These are phyloP conservation scores for Pseudohyphozyma bogoriensis DNA, from an alignment of 768 basidiomycete genomes.

Conservation along the genomic window DNA sequence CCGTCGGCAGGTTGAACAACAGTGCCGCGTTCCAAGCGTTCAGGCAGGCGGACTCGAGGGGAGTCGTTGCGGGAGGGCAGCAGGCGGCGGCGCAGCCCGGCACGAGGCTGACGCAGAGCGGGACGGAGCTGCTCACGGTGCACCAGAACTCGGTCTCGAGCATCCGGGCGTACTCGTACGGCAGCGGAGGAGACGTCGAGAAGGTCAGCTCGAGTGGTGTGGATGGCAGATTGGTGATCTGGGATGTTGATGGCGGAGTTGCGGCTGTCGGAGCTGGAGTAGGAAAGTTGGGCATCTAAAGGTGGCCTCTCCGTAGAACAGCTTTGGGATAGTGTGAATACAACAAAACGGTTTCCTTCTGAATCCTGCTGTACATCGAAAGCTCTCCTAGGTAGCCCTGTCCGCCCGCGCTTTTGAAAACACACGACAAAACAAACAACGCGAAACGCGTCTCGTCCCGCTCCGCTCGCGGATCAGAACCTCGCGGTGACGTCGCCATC, in stretches of 20 bases:
- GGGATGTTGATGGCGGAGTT: slow-evolving; percentile 45
- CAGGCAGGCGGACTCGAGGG: slow-evolving; percentile 77
- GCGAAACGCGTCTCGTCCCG: slow-evolving; percentile 38
- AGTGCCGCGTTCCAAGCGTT: slow-evolving; percentile 83
- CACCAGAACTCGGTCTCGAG: slow-evolving; percentile 99
- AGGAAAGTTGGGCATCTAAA: slow-evolving; percentile 9
- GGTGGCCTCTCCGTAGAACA: too few relatives aligned
- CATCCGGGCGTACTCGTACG: slow-evolving; percentile 62
- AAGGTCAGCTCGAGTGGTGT: slow-evolving; percentile 85
- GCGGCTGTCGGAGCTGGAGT: slow-evolving; percentile 16
- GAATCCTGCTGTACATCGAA: background rate
- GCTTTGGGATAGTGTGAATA: background rate
- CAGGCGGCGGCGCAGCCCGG: slow-evolving; percentile 6
- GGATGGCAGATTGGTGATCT: slow-evolving; percentile 85
- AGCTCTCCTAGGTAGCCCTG: background rate
- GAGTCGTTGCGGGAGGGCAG: slow-evolving; percentile 37
- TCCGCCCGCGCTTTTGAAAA: background rate
- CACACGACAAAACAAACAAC: background rate
- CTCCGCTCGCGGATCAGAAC: too few relatives aligned
- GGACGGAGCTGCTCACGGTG: slow-evolving; percentile 70
- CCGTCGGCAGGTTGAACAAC: slow-evolving; percentile 68
- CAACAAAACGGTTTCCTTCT: background rate
- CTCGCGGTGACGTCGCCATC: too few relatives aligned
- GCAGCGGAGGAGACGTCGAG: slow-evolving; percentile 49
- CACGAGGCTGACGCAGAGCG: slow-evolving; percentile 35